phyloP scores from a whole-genome alignment of 345 rosid genomes.

The Gossypium ekmanianum region DNA sequence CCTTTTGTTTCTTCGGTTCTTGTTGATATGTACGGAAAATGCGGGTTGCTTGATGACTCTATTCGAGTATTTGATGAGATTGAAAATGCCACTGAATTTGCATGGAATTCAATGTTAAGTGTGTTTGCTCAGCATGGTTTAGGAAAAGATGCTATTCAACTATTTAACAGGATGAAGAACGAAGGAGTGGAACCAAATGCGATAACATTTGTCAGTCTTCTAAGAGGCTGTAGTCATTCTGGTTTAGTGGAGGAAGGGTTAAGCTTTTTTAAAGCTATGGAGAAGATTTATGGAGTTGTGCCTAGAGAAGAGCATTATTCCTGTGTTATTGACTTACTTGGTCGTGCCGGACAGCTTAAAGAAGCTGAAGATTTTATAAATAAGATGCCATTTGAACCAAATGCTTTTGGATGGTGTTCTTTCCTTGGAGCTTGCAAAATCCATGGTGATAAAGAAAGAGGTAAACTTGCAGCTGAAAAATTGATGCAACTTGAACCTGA shows the following conservation, averaged over 20 bases:
- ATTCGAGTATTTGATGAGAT: slow-evolving; percentile 9
- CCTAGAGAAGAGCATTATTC: slow-evolving; percentile 33
- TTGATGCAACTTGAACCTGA: slow-evolving; percentile 35
- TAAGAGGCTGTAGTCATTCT: slow-evolving; percentile 36
- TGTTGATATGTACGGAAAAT: slow-evolving; percentile 21
- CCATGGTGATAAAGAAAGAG: slow-evolving; percentile 34
- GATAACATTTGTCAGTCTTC: slow-evolving; percentile 26
- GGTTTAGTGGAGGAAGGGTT: slow-evolving; percentile 35
- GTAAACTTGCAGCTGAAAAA: slow-evolving; percentile 33
- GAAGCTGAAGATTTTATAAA: slow-evolving; percentile 30
- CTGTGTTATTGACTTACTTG: slow-evolving; percentile 36
- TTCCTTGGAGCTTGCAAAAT: slow-evolving; percentile 33
- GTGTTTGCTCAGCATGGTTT: slow-evolving; percentile 22
- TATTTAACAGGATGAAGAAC: slow-evolving; percentile 8
- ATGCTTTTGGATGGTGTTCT: slow-evolving; percentile 38
- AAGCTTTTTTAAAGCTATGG: slow-evolving; percentile 26
- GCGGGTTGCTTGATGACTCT: slow-evolving; percentile 18
- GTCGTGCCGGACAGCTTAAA: slow-evolving; percentile 30
- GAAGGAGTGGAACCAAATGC: slow-evolving; percentile 15
- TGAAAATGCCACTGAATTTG: slow-evolving; percentile 7
- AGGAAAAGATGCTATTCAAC: slow-evolving; percentile 5
- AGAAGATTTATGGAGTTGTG: slow-evolving; percentile 20
- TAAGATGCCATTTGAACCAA: slow-evolving; percentile 32
- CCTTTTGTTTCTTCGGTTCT: slow-evolving; percentile 20
- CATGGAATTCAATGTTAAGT: slow-evolving; percentile 19